Percentiles rank a stretch among this genome's conserved stretches.
Conservation (phyloP, 2,329 filamentous ascomycete species). For the Clonostachys solani region DNA sequence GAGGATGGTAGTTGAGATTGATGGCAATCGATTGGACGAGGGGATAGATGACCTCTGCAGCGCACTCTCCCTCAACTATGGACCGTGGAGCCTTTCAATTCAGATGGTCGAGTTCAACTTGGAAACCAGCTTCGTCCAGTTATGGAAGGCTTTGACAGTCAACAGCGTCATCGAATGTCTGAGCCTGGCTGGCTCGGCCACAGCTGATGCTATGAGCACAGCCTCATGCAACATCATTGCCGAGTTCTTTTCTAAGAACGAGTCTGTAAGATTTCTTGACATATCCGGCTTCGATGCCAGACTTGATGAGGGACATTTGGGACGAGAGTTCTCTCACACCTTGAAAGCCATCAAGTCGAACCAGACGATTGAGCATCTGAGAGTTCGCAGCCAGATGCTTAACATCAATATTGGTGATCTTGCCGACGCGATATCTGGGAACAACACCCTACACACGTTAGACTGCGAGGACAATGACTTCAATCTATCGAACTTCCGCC, state of each 20-base stretch:
- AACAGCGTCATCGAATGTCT: constrained; percentile 46
- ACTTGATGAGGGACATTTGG: constrained; percentile 52
- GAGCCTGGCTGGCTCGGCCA: constrained; percentile 50
- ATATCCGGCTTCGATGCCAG: constrained; percentile 54
- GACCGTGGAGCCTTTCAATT: constrained; percentile 44
- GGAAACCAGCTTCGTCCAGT: constrained; percentile 45
- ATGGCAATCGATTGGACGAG: constrained; percentile 47
- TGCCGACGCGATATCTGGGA: constrained; percentile 42
- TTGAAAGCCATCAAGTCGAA: constrained; percentile 42
- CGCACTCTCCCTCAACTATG: constrained; percentile 39
- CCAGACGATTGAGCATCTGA: constrained; percentile 40
- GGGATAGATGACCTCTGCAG: constrained; percentile 45
- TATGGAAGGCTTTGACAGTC: constrained; percentile 43
- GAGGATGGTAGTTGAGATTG: constrained; percentile 43
- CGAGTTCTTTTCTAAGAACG: constrained; percentile 46
- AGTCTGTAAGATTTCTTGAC: constrained; percentile 47
- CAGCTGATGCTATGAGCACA: constrained; percentile 37
- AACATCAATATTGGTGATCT: constrained; percentile 49
- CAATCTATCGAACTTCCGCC: constrained; percentile 44
- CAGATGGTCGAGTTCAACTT: constrained; percentile 54
- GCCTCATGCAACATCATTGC: constrained; percentile 44
- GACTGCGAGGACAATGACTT: constrained; percentile 53
- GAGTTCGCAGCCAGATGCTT: constrained; percentile 51
- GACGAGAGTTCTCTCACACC: constrained; percentile 45
- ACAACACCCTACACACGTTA: constrained; percentile 43